Percentiles rank a stretch among this genome's conserved stretches.
Evolutionary conservation across 371 early-diverging fungal species (phyloP).

Genomic region (Saksenaea oblongispora): DNA sequence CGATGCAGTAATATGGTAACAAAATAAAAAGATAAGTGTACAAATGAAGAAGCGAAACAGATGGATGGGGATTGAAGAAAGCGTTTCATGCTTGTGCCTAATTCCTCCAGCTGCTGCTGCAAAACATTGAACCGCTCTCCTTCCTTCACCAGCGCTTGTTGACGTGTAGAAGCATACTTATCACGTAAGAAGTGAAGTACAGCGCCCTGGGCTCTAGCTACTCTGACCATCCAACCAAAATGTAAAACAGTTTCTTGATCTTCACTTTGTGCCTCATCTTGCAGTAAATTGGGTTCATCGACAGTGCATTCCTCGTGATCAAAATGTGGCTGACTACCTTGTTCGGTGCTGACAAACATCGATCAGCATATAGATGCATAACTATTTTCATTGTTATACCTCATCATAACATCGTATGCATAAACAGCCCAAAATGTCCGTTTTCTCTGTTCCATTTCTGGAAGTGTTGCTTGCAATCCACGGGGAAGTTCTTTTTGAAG

Average conservation of each 20-base stretch:
- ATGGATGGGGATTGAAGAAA: conserved; percentile 7
- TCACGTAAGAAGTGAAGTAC: conserved; percentile 13
- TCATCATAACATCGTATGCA: conserved; percentile 38
- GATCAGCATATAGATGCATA: not conserved
- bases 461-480: not conserved
- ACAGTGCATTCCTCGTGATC: not conserved
- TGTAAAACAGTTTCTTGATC: conserved; percentile 20
- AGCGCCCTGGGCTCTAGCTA: conserved; percentile 18
- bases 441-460: conserved; percentile 24
- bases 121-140: not conserved
- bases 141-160: not conserved
- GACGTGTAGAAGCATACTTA: conserved; percentile 5
- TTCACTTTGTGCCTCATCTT: conserved; percentile 20
- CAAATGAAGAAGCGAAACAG: conserved; percentile 25
- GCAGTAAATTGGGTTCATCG: conserved; percentile 19
- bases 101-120: not conserved
- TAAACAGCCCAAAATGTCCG: conserved; percentile 33
- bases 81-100: not conserved
- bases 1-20: conserved; percentile 22
- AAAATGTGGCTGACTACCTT: conserved; percentile 22
- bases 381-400: conserved; percentile 11
- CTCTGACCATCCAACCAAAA: conserved; percentile 18
- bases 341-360: conserved; percentile 18
- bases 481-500: conserved; percentile 11
- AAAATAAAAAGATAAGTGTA: conserved; percentile 22